Conservation (phyloP, 2,329 filamentous ascomycete genomes). For the Didymella pomorum region DNA sequence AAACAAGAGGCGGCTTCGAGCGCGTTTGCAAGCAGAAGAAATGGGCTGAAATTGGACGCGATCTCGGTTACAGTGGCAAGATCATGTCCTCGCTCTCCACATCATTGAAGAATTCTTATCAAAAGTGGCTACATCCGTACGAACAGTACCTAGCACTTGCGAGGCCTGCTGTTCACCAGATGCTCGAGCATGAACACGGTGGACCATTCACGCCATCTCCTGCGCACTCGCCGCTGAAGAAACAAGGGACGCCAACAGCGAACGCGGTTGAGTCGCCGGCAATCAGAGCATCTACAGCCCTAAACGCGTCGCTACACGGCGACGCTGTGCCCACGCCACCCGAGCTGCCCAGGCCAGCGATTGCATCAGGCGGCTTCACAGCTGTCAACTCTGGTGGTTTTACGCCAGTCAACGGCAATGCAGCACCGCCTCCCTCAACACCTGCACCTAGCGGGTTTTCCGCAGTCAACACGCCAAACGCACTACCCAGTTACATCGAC, state of each 20-base stretch:
- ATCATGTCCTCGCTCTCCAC: conserved; percentile 99
- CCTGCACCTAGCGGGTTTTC: conserved; percentile 58
- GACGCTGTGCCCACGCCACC: conserved; percentile 41
- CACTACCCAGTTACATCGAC: conserved; percentile 60
- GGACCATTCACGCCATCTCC: conserved; percentile 86
- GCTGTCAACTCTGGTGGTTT: conserved; percentile 73
- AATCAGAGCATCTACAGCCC: conserved; percentile 63
- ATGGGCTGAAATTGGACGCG: conserved; percentile 97
- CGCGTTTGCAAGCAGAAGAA: conserved; percentile 98
- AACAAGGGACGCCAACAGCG: conserved; percentile 58
- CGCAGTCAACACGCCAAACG: conserved; percentile 63
- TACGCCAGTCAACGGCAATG: conserved; percentile 68
- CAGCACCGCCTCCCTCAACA: conserved; percentile 31
- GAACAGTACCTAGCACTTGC: conserved; percentile 91
- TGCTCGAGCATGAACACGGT: conserved; percentile 90
- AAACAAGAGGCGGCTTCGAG: conserved; percentile 92
- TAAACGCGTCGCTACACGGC: conserved; percentile 63
- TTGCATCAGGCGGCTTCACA: conserved; percentile 67
- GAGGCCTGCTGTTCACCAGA: conserved; percentile 95
- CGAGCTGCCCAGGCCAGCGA: conserved; percentile 67
- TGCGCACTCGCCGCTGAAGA: conserved; percentile 74
- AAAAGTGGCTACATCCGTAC: conserved; percentile 95
- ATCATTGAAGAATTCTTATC: conserved; percentile 96
- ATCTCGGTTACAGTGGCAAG: conserved; percentile 97
- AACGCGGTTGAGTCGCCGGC: conserved; percentile 73